Percentiles rank a stretch among this genome's conserved stretches.
Conservation (phyloP, 2,329 filamentous ascomycete genomes). For the Cladorrhinum sp. region DNA sequence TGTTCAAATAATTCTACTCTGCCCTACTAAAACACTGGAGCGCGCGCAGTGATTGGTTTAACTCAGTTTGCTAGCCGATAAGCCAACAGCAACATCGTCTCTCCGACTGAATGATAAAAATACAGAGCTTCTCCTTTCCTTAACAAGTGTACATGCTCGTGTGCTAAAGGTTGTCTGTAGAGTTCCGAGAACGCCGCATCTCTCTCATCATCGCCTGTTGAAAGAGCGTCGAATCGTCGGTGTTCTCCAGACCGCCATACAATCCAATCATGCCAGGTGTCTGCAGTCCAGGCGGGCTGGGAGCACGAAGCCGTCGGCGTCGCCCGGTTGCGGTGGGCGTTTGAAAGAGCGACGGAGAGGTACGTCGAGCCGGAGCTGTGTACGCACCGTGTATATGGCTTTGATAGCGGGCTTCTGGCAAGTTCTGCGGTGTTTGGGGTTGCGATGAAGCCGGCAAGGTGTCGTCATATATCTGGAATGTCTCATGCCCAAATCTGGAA, state of each 20-base stretch:
- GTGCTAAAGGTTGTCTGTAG: neutral
- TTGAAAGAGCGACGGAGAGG: conserved; percentile 22
- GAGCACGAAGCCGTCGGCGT: conserved; percentile 17
- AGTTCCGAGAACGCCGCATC: conserved; percentile 1
- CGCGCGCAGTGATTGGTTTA: neutral
- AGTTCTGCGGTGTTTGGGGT: conserved; percentile 48
- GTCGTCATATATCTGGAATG: conserved; percentile 48
- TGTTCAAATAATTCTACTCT: neutral
- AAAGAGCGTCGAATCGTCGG: conserved; percentile 40
- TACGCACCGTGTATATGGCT: conserved; percentile 42
- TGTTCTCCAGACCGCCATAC: conserved; percentile 49
- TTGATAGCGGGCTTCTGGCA: conserved; percentile 48
- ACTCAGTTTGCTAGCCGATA: neutral
- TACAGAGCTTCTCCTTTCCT: neutral
- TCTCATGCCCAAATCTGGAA: neutral
- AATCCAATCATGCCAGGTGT: conserved; percentile 45
- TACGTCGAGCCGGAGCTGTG: conserved; percentile 39
- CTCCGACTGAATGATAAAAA: neutral
- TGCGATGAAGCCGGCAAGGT: conserved; percentile 41
- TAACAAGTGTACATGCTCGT: neutral
- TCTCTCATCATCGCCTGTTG: conserved; percentile 26
- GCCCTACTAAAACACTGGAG: neutral
- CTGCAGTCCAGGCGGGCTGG: conserved; percentile 38
- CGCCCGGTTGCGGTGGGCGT: conserved; percentile 23
- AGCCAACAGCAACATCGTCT: neutral